These are phyloP conservation scores for Plasmodium vinckei DNA, from an alignment of 169 alveolate species.

Conservation along the genomic window DNA sequence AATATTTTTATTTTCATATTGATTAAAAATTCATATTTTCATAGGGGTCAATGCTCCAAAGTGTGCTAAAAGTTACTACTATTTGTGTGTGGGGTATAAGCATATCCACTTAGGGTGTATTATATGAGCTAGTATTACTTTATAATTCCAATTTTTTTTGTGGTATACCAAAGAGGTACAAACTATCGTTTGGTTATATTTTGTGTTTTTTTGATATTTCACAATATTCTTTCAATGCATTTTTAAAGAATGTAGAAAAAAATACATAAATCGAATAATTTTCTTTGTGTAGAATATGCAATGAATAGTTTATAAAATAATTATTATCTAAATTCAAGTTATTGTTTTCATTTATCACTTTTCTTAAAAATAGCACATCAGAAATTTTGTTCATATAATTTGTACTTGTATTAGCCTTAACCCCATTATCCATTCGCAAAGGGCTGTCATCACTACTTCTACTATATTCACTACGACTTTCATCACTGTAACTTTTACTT, in stretches of 20 bases:
- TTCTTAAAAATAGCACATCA: slow-evolving; percentile 36
- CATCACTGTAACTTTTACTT: neutral
- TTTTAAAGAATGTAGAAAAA: slow-evolving; percentile 61
- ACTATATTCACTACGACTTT: neutral
- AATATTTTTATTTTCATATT: too few relatives aligned
- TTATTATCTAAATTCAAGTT: slow-evolving; percentile 42
- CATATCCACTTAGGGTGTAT: too few relatives aligned
- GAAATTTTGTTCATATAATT: slow-evolving; percentile 27
- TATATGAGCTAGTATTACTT: too few relatives aligned
- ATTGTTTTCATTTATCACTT: slow-evolving; percentile 59
- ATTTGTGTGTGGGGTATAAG: too few relatives aligned
- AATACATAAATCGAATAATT: slow-evolving; percentile 69
- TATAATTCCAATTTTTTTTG: too few relatives aligned
- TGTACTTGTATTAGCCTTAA: slow-evolving; percentile 4
- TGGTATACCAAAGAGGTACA: too few relatives aligned
- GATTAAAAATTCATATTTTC: too few relatives aligned
- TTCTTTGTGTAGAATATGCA: slow-evolving; percentile 61
- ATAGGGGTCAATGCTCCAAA: too few relatives aligned
- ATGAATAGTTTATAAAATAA: slow-evolving; percentile 51
- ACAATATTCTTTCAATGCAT: slow-evolving; percentile 52
- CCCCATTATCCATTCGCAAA: neutral
- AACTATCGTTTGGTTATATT: too few relatives aligned
- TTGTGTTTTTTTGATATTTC: slow-evolving; percentile 28
- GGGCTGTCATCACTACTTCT: slow-evolving; percentile 13
- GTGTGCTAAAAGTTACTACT: too few relatives aligned